Percentiles rank a stretch among this genome's conserved stretches.
These are phyloP conservation scores for Beauveria bassiana DNA, from an alignment of 2,329 filamentous ascomycete species.

Conservation along the genomic window DNA sequence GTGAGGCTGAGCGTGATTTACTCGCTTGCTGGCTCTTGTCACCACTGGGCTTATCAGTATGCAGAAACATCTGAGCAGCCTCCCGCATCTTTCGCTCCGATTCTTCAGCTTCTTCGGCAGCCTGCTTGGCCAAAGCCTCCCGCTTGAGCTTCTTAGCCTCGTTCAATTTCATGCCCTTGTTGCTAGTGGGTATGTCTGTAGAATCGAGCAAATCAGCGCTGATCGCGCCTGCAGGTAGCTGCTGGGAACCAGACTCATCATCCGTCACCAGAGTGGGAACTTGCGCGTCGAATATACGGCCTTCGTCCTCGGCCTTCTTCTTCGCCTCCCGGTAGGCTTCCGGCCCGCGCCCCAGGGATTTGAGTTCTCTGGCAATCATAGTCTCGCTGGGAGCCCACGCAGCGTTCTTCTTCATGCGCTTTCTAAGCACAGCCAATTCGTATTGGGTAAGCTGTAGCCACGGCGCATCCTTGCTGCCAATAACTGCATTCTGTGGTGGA, in stretches of 20 bases:
- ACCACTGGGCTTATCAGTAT: slow-evolving; percentile 20
- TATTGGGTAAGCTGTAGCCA: slow-evolving; percentile 60
- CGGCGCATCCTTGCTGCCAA: slow-evolving; percentile 52
- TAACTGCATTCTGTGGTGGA: slow-evolving; percentile 50
- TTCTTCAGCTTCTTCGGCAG: slow-evolving; percentile 54
- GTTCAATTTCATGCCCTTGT: slow-evolving; percentile 71
- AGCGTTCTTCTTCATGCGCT: slow-evolving; percentile 88
- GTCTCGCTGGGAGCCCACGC: slow-evolving; percentile 79
- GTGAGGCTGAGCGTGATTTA: slow-evolving; percentile 25
- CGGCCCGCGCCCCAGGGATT: slow-evolving; percentile 58
- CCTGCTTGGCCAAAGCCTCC: slow-evolving; percentile 54
- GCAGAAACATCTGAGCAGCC: slow-evolving; percentile 37
- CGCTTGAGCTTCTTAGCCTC: slow-evolving; percentile 69
- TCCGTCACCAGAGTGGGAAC: slow-evolving; percentile 33
- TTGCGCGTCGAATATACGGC: slow-evolving; percentile 48
- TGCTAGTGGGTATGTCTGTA: slow-evolving; percentile 58
- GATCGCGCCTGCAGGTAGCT: slow-evolving; percentile 52
- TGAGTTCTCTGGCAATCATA: slow-evolving; percentile 75
- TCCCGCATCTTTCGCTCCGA: slow-evolving; percentile 46
- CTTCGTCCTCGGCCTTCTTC: slow-evolving; percentile 57
- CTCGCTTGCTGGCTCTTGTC: slow-evolving; percentile 13
- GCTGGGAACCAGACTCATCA: slow-evolving; percentile 41
- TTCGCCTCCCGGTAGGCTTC: slow-evolving; percentile 56
- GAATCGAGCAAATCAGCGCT: slow-evolving; percentile 47
- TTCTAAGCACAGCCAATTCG: slow-evolving; percentile 62